phyloP scores from a whole-genome alignment of 75 land plant species.

The Picea glauca region DNA sequence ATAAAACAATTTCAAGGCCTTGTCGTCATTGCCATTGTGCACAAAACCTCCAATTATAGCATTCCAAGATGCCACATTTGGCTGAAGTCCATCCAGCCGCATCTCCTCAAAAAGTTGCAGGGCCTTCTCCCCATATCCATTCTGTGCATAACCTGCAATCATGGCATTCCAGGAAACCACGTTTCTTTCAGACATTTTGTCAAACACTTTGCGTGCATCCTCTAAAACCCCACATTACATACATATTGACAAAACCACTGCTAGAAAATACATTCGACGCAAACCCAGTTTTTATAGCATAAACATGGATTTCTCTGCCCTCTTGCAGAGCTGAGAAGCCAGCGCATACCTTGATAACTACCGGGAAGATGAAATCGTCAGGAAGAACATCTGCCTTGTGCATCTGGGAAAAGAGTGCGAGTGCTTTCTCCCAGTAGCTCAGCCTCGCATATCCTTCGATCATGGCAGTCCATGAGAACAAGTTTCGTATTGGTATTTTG shows the following conservation, averaged over 20 bases:
- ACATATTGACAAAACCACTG: slow-evolving; percentile 55
- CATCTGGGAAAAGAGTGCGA: no score
- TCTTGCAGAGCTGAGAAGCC: no score
- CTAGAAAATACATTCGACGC: slow-evolving; percentile 31
- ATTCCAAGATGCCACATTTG: slow-evolving; percentile 14
- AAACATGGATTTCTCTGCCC: slow-evolving; percentile 26
- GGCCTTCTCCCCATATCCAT: slow-evolving; percentile 39
- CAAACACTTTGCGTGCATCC: slow-evolving; percentile 41
- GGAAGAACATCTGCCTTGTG: no score
- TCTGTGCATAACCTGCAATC: slow-evolving; percentile 47
- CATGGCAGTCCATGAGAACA: slow-evolving; percentile 28
- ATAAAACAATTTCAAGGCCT: slow-evolving; percentile 7
- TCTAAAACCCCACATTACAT: slow-evolving; percentile 56
- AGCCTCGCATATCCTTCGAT: slow-evolving; percentile 23
- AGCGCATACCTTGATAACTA: no score
- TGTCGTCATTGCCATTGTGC: neutral
- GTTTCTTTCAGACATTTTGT: slow-evolving; percentile 25
- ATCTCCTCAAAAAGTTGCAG: slow-evolving; percentile 23
- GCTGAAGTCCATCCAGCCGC: neutral
- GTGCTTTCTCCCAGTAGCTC: no score
- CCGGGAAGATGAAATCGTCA: no score
- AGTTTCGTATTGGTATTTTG: slow-evolving; percentile 15
- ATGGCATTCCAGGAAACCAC: slow-evolving; percentile 55
- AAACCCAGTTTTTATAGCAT: slow-evolving; percentile 28
- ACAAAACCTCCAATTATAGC: slow-evolving; percentile 12